These are phyloP conservation scores for Podaxis rugospora DNA, from an alignment of 768 basidiomycete species.

Conservation along the genomic window DNA sequence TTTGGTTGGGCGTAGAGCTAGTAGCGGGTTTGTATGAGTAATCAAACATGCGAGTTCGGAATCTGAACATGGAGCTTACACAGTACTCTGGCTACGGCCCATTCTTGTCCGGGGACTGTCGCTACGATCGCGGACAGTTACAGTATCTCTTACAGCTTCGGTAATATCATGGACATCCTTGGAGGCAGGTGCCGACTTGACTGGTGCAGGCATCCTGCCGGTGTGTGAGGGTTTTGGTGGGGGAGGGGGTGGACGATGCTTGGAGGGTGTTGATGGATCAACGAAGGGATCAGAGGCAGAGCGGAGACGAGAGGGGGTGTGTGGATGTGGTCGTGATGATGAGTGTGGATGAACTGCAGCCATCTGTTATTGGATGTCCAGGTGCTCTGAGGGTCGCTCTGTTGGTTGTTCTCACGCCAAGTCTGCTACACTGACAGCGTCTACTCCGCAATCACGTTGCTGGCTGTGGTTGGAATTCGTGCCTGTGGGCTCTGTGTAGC, in stretches of 20 bases:
- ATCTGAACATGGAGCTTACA: constrained; percentile 28
- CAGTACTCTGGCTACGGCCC: constrained; percentile 54
- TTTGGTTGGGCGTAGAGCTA: constrained; percentile 16
- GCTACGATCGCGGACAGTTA: constrained; percentile 41
- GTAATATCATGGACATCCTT: constrained; percentile 34
- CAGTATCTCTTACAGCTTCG: constrained; percentile 68
- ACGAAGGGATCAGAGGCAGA: constrained; percentile 53
- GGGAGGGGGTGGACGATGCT: constrained; percentile 28
- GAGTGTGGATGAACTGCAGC: constrained; percentile 24
- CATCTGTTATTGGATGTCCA: constrained; percentile 17
- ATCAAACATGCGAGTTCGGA: constrained; percentile 9
- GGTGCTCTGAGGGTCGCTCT: constrained; percentile 9
- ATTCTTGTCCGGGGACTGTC: constrained; percentile 44
- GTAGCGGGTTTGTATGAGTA: constrained; percentile 15
- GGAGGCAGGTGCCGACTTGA: constrained; percentile 10
- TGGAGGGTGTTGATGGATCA: constrained; percentile 27
- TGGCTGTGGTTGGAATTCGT: background rate
- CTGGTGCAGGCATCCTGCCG: constrained; percentile 7
- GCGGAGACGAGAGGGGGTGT: constrained; percentile 34
- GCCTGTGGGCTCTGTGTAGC: background rate
- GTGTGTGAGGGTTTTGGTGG: constrained; percentile 25
- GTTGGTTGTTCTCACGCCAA: constrained; percentile 29
- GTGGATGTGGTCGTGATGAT: constrained; percentile 17
- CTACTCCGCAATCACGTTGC: background rate
- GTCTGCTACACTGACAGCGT: background rate